These are phyloP conservation scores for Eucalyptus erythrocorys DNA, from an alignment of 345 rosid species.

Conservation along the genomic window DNA sequence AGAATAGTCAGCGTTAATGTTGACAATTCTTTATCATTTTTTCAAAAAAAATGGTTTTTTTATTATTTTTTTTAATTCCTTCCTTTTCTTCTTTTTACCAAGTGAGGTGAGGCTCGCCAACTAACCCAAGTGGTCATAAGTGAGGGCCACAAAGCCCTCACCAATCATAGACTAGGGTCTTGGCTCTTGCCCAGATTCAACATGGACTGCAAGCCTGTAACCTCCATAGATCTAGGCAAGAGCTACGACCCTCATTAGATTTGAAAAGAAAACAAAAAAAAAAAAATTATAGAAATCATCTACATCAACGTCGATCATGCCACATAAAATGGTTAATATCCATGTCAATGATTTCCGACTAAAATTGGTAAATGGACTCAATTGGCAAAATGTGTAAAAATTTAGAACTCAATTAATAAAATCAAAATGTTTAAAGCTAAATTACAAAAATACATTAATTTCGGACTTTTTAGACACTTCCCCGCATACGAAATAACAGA, in stretches of 20 bases:
- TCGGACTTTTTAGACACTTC: neutral
- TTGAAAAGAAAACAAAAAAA: no score
- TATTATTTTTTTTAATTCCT: no score
- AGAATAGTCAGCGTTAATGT: fast-evolving
- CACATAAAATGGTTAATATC: fast-evolving
- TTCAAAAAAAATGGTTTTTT: no score
- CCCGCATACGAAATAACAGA: neutral
- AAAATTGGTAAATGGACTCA: fast-evolving
- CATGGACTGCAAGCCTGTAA: fast-evolving
- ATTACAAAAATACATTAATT: no score
- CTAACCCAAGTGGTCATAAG: neutral
- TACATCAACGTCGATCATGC: fast-evolving
- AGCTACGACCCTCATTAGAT: fast-evolving
- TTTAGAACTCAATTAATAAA: neutral
- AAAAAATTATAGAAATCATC: fast-evolving
- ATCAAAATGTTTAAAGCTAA: no score
- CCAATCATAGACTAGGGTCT: fast-evolving
- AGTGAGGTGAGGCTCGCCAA: fast-evolving
- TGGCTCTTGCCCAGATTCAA: no score
- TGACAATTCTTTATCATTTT: neutral
- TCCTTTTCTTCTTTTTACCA: neutral
- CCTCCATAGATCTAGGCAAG: fast-evolving
- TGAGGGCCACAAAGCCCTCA: fast-evolving
- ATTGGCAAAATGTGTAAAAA: no score
- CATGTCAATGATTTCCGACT: fast-evolving